A percentile compares a stretch with the other conserved stretches of the same genome.
These are phyloP conservation scores for Carex littledalei DNA, from an alignment of 176 grass and related monocot species.

Conservation along the genomic window DNA sequence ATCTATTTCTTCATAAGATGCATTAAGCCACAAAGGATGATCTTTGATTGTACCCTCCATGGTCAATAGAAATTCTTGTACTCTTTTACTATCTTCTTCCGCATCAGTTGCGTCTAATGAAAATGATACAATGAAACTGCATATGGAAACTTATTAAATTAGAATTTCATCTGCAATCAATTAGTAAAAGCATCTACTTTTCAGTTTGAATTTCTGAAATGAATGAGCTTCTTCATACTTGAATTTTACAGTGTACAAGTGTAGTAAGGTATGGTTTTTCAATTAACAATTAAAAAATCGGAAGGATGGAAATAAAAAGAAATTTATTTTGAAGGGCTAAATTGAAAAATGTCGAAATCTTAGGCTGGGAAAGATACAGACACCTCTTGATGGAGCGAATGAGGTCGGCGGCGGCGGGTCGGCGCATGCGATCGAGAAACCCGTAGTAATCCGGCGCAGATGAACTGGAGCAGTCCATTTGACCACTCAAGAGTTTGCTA, in stretches of 20 bases:
- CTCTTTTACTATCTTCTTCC: conserved; percentile 46
- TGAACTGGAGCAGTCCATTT: conserved; percentile 25
- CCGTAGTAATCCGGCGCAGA: conserved; percentile 63
- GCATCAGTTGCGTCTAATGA: conserved; percentile 38
- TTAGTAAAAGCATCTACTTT: neutral
- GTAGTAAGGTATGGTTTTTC: neutral
- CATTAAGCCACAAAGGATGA: conserved; percentile 66
- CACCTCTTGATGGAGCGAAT: conserved; percentile 75
- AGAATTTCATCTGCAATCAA: neutral
- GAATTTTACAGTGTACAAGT: neutral
- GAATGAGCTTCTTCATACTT: neutral
- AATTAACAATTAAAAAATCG: neutral
- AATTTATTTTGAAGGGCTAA: neutral
- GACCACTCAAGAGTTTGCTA: neutral
- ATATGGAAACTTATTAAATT: neutral
- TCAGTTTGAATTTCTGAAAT: neutral
- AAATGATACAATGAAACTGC: conserved; percentile 84
- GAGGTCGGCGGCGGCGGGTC: conserved; percentile 65
- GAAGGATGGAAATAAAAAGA: neutral
- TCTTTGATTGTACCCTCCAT: conserved; percentile 65
- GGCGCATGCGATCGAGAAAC: conserved; percentile 82
- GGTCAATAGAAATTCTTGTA: conserved; percentile 56
- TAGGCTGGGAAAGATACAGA: neutral
- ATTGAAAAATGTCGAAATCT: neutral
- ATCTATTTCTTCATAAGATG: conserved; percentile 68